Conservation (phyloP, 2,329 filamentous ascomycete genomes). For the Clathrospora elynae region DNA sequence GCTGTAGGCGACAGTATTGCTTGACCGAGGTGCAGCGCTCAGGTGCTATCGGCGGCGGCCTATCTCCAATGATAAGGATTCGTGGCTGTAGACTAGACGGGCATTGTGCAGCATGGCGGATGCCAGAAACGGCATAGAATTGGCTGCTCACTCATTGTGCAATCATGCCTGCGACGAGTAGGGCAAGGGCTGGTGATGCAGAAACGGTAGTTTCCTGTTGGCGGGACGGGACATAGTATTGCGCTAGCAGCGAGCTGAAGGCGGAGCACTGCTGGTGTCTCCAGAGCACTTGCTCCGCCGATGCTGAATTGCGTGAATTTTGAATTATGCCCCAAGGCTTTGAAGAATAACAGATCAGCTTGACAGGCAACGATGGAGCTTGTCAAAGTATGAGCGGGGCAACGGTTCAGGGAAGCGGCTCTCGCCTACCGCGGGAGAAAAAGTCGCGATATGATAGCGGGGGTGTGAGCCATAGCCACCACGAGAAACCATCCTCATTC, state of each 20-base stretch:
- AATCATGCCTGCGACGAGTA: constrained; percentile 18
- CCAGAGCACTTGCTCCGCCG: too few relatives aligned
- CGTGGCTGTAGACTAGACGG: constrained; percentile 27
- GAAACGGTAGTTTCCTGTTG: constrained; percentile 15
- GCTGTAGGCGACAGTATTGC: constrained; percentile 19
- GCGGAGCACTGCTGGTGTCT: background rate
- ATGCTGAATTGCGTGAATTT: too few relatives aligned
- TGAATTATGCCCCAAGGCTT: too few relatives aligned
- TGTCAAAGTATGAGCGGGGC: background rate
- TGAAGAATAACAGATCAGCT: too few relatives aligned
- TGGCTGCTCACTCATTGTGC: constrained; percentile 17
- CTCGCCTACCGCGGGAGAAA: too few relatives aligned
- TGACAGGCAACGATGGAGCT: background rate
- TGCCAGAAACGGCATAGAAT: constrained; percentile 17
- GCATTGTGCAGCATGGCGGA: constrained; percentile 23
- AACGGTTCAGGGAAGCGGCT: background rate
- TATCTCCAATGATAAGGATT: constrained; percentile 25
- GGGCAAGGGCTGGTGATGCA: constrained; percentile 18
- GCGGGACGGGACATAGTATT: background rate
- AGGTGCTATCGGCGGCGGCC: constrained; percentile 6
- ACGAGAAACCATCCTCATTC: background rate
- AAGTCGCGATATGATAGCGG: constrained; percentile 1
- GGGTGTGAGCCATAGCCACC: constrained; percentile 2
- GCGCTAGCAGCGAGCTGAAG: background rate
- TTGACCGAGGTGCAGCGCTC: constrained; percentile 24